Conservation (phyloP, 352 stramenopile species). For the Phytophthora fragariae region DNA sequence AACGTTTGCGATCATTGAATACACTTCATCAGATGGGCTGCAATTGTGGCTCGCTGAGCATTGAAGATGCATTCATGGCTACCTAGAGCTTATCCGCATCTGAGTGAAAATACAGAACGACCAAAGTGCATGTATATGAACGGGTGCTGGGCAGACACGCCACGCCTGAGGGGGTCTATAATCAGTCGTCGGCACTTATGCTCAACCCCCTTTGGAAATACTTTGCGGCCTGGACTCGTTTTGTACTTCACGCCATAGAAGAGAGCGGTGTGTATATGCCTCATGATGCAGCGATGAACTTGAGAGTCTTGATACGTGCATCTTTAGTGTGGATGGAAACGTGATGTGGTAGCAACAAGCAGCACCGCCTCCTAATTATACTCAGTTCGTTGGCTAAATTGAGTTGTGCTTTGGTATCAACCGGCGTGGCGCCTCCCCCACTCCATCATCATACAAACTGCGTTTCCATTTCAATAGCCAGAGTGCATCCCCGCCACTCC, state of each 20-base stretch:
- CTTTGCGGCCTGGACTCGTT: too few relatives aligned
- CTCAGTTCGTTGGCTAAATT: slow-evolving; percentile 1
- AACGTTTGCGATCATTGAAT: slow-evolving; percentile 4
- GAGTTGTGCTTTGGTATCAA: neutral
- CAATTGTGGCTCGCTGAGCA: neutral
- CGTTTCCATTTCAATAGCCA: neutral
- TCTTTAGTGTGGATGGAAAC: too few relatives aligned
- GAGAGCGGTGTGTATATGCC: neutral
- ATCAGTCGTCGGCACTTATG: too few relatives aligned
- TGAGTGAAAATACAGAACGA: neutral
- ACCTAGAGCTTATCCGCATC: neutral
- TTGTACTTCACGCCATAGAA: too few relatives aligned
- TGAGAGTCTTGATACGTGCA: neutral
- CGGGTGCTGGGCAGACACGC: too few relatives aligned
- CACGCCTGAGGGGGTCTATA: too few relatives aligned
- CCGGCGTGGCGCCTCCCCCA: neutral
- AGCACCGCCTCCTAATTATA: neutral
- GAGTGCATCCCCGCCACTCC: neutral
- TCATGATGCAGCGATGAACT: neutral
- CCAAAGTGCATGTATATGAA: too few relatives aligned
- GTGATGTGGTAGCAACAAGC: neutral
- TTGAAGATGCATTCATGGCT: neutral
- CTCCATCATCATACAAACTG: neutral
- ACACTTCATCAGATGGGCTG: neutral
- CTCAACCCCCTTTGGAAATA: too few relatives aligned